Percentiles rank a stretch among this genome's conserved stretches.
These are phyloP conservation scores for Punctularia strigosozonata DNA, from an alignment of 768 basidiomycete species.

Conservation along the genomic window DNA sequence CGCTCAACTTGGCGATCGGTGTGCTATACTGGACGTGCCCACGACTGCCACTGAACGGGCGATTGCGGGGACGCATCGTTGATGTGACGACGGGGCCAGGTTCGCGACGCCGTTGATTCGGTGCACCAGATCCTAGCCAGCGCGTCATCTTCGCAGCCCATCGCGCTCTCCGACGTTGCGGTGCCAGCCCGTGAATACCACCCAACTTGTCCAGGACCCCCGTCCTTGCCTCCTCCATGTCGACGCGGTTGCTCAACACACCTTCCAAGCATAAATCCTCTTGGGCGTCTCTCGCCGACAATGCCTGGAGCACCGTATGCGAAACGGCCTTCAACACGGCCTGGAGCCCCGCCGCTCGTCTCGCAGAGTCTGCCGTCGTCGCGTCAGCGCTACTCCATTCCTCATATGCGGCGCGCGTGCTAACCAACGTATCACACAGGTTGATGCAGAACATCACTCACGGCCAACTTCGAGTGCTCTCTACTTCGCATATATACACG, in stretches of 20 bases:
- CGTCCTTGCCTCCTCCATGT: no score
- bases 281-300: slow-evolving; percentile 27
- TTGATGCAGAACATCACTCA: slow-evolving; percentile 24
- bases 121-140: no score
- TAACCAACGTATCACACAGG: neutral
- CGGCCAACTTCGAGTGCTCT: slow-evolving; percentile 39
- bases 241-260: slow-evolving; percentile 25
- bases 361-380: slow-evolving; percentile 35
- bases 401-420: neutral
- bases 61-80: no score
- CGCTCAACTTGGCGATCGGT: no score
- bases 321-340: slow-evolving; percentile 30
- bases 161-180: no score
- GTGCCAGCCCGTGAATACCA: no score
- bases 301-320: slow-evolving; percentile 26
- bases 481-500: slow-evolving; percentile 29
- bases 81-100: no score
- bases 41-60: no score
- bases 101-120: no score
- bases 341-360: slow-evolving; percentile 29
- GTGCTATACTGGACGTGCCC: no score
- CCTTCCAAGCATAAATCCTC: slow-evolving; percentile 33
- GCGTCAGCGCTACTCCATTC: slow-evolving; percentile 22
- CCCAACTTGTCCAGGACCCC: no score
- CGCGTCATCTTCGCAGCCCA: no score